These are phyloP conservation scores for Colletotrichum chrysophilum DNA, from an alignment of 2,329 filamentous ascomycete species.

Conservation along the genomic window DNA sequence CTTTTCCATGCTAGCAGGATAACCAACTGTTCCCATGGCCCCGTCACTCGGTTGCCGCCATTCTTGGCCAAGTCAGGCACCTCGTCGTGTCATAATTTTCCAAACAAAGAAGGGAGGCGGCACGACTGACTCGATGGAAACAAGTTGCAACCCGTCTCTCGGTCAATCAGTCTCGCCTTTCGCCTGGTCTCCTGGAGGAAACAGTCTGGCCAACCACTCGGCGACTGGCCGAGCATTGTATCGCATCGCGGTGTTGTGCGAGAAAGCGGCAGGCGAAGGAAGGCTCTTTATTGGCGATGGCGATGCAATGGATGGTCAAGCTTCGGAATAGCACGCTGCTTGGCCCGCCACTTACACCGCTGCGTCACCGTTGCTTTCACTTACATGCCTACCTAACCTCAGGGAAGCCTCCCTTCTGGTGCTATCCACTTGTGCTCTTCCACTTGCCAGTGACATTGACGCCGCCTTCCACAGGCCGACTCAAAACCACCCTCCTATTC, in stretches of 20 bases:
- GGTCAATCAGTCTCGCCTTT: constrained; percentile 12
- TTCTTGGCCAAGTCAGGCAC: constrained; percentile 18
- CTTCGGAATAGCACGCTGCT: constrained; percentile 2
- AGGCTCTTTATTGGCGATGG: background rate
- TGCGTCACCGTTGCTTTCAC: constrained; percentile 6
- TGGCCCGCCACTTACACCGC: constrained; percentile 16
- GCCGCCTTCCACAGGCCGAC: background rate
- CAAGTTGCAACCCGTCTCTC: constrained; percentile 10
- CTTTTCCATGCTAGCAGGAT: background rate
- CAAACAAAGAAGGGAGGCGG: constrained; percentile 17
- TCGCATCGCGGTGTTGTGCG: background rate
- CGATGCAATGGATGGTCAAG: background rate
- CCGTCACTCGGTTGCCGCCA: background rate
- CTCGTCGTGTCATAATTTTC: constrained; percentile 8
- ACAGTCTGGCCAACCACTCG: background rate
- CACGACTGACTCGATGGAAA: constrained; percentile 19
- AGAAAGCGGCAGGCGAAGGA: background rate
- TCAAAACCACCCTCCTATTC: background rate
- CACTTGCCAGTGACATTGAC: background rate
- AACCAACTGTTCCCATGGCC: background rate
- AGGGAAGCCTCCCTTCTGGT: background rate
- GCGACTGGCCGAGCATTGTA: background rate
- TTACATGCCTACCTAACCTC: background rate
- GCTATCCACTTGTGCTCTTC: background rate
- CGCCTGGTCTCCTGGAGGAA: background rate